These are phyloP conservation scores for Sabuloglossum arenarium DNA, from an alignment of 495 filamentous ascomycete genomes.

Conservation along the genomic window DNA sequence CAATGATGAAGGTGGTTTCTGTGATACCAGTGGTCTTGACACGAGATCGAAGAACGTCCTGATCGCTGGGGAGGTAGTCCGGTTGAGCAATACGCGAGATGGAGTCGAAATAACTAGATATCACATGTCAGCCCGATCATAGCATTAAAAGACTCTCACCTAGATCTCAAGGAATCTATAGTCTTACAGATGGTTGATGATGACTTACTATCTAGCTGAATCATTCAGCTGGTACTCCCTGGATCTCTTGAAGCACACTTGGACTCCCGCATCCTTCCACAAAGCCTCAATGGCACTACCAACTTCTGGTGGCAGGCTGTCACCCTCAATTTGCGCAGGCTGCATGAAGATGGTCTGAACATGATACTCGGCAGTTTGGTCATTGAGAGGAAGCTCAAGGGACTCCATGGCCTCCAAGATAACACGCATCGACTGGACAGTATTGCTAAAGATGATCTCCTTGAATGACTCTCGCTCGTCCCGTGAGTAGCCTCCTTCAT, in stretches of 20 bases:
- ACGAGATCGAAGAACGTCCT: slow-evolving; percentile 92
- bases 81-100: slow-evolving; percentile 77
- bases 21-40: slow-evolving; percentile 99
- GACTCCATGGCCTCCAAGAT: slow-evolving; percentile 95
- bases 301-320: slow-evolving; percentile 84
- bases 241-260: slow-evolving; percentile 85
- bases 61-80: slow-evolving; percentile 92
- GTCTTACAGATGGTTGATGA: neutral
- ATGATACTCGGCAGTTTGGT: slow-evolving; percentile 75
- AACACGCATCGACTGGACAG: slow-evolving; percentile 87
- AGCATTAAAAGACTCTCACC: no score
- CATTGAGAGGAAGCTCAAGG: slow-evolving; percentile 70
- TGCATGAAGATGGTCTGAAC: slow-evolving; percentile 95
- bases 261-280: slow-evolving; percentile 89
- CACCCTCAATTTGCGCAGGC: slow-evolving; percentile 84
- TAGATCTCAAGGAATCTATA: no score
- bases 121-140: slow-evolving; percentile 4
- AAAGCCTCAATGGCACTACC: slow-evolving; percentile 80
- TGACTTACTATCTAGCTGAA: slow-evolving; percentile 85
- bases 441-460: slow-evolving; percentile 97
- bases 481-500: slow-evolving; percentile 60
- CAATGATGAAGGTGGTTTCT: slow-evolving; percentile 95
- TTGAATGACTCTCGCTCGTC: slow-evolving; percentile 72
- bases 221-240: slow-evolving; percentile 96
- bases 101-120: slow-evolving; percentile 85